These are phyloP conservation scores for Ustilago curta DNA, from an alignment of 1,284 basidiomycete genomes.

Conservation along the genomic window DNA sequence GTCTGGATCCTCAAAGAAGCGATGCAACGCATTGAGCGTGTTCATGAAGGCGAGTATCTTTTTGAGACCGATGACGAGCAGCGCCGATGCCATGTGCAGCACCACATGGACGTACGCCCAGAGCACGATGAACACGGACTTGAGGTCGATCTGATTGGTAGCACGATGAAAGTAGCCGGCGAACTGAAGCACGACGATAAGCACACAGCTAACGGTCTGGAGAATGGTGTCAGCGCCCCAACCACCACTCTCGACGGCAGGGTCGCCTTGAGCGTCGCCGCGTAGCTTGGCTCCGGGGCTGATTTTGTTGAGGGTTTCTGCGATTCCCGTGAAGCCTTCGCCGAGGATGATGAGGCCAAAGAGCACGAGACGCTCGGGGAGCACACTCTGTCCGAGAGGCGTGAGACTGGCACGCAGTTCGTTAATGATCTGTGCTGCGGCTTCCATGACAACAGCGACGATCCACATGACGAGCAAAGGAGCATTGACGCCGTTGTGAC, in stretches of 20 bases:
- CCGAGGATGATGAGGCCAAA: slow-evolving; percentile 52
- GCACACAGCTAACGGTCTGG: slow-evolving; percentile 30
- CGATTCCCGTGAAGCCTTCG: slow-evolving; percentile 47
- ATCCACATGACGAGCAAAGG: slow-evolving; percentile 49
- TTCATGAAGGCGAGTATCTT: slow-evolving; percentile 48
- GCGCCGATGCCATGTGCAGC: slow-evolving; percentile 45
- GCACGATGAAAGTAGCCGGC: slow-evolving; percentile 46
- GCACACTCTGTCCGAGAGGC: slow-evolving; percentile 20
- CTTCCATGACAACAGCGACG: slow-evolving; percentile 30
- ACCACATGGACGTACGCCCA: slow-evolving; percentile 48
- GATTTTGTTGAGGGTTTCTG: slow-evolving; percentile 41
- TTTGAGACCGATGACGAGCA: slow-evolving; percentile 44
- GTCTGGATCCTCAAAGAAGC: slow-evolving; percentile 14
- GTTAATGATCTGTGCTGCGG: slow-evolving; percentile 21
- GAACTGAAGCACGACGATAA: slow-evolving; percentile 47
- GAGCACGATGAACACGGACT: slow-evolving; percentile 25
- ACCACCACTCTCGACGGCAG: slow-evolving; percentile 36
- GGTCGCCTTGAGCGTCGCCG: slow-evolving; percentile 9
- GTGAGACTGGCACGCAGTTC: slow-evolving; percentile 33
- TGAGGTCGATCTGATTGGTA: slow-evolving; percentile 24
- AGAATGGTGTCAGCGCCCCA: slow-evolving; percentile 42
- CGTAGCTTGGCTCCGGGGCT: slow-evolving; percentile 36
- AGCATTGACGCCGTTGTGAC: slow-evolving; percentile 15
- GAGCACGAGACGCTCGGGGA: slow-evolving; percentile 41
- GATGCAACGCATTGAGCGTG: slow-evolving; percentile 29